These are phyloP conservation scores for Rhododendron griersonianum DNA, from an alignment of 148 eudicot species.

Conservation along the genomic window DNA sequence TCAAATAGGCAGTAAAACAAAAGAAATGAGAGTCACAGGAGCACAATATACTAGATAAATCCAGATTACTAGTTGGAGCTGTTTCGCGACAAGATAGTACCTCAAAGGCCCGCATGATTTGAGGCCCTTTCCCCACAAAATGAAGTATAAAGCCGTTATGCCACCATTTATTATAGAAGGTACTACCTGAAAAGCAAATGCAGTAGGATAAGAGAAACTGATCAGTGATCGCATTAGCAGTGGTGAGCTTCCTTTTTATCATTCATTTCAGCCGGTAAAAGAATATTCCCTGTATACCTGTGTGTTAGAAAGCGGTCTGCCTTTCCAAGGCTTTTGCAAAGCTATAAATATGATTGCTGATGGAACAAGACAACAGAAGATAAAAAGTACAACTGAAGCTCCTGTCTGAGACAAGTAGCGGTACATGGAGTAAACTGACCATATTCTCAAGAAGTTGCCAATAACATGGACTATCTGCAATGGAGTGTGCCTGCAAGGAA, in stretches of 20 bases:
- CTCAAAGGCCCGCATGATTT: slow-evolving; percentile 94
- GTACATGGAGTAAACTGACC: slow-evolving; percentile 96
- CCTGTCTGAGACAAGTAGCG: slow-evolving; percentile 71
- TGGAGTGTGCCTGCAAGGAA: slow-evolving; percentile 67
- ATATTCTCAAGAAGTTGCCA: slow-evolving; percentile 89
- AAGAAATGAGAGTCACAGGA: not conserved
- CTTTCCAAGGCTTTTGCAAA: slow-evolving; percentile 93
- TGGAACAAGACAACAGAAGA: slow-evolving; percentile 82
- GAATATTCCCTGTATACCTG: slow-evolving; percentile 47
- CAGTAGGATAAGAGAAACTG: slow-evolving; percentile 5
- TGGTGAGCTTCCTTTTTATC: not conserved
- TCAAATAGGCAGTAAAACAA: not conserved
- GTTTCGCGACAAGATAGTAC: slow-evolving; percentile 30
- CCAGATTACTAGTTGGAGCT: not conserved
- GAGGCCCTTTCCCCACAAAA: slow-evolving; percentile 94
- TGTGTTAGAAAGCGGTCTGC: slow-evolving; percentile 80
- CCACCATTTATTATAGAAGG: slow-evolving; percentile 88
- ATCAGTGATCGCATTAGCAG: not conserved
- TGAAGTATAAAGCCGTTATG: slow-evolving; percentile 88
- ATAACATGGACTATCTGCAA: slow-evolving; percentile 63
- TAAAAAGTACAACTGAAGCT: slow-evolving; percentile 81
- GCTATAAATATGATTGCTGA: slow-evolving; percentile 62
- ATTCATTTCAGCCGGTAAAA: not conserved
- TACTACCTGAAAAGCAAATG: slow-evolving; percentile 50
- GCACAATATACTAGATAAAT: not conserved